Base-by-base conservation (phyloP, 2,329 filamentous ascomycete genomes). In the Arthrobotrys musiformis region DNA sequence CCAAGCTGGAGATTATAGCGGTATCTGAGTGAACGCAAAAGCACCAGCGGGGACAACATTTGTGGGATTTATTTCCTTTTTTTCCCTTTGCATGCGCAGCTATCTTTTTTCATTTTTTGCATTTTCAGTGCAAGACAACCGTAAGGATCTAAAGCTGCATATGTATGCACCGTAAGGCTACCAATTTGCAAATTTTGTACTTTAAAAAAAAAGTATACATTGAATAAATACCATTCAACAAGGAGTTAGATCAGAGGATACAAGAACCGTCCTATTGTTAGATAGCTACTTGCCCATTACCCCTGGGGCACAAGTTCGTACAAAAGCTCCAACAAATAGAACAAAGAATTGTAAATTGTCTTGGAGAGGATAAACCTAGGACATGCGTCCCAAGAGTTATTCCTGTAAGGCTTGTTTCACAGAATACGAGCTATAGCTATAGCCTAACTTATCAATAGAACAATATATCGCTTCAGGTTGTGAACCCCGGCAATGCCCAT, bases 381-480 rank as follows among this genome's bases (percentile, higher is more conserved):
- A 33, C 30, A 33, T 33, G 13, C 26, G 9, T 52, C 13, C 48
- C 26, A 9, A 30, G 13, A 28, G 24, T n/a, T 68, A 35, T 33
- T 69, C 64, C 64, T 69, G 64, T 69, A 69, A 69, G 64, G 64
- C 64, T 69, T 60, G 52, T 40, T 0, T 48, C 22, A 8, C 8
- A 58, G 13, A 24, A 9, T 8, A n/a, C 13, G 13, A 58, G 30
- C 30, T 15, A n/a, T n/a, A n/a, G n/a, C n/a, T n/a, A n/a, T n/a
- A 40, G 54, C 54, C 54, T n/a, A n/a, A n/a, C n/a, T 58, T 56
- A 56, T 22, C 9, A 13, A 33, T 35, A 56, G 9, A 15, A 54
- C n/a, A 2, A 5, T 22, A 19, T 8, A 7, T 24, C 42, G 19
- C 6, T n/a, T 40, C 15, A 13, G 6, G 13, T 13, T 13, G n/a